A percentile compares a stretch with the other conserved stretches of the same genome.
Evolutionary conservation across 768 basidiomycete genomes (phyloP).

Genomic region (Russula sp.): DNA sequence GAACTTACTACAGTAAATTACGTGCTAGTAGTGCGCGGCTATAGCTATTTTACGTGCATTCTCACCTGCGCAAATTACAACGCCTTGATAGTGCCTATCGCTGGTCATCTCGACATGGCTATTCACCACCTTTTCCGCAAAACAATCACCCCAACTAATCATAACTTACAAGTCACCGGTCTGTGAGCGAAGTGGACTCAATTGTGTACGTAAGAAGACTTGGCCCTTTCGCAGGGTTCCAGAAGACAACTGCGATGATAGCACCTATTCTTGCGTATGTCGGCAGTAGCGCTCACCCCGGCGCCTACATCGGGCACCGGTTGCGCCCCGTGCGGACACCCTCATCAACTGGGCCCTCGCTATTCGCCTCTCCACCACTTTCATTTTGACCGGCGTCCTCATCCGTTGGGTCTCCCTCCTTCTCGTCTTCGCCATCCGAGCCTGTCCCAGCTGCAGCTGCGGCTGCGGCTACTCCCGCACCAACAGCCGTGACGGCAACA

Average conservation of each 20-base stretch:
- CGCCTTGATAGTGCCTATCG: too few species aligned
- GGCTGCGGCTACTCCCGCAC: not conserved
- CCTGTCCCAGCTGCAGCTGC: not conserved
- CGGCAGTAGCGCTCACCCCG: not conserved
- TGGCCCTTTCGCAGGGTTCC: not conserved
- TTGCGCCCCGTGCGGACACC: too few species aligned
- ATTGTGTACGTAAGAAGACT: too few species aligned
- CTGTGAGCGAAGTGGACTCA: too few species aligned
- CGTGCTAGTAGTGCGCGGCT: too few species aligned
- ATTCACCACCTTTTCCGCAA: too few species aligned
- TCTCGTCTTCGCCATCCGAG: not conserved
- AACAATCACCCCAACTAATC: too few species aligned
- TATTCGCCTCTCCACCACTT: not conserved
- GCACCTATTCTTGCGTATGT: not conserved
- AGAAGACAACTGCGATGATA: not conserved
- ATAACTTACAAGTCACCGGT: too few species aligned
- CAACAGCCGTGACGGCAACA: not conserved
- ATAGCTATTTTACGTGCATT: too few species aligned
- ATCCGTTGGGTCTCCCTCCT: not conserved
- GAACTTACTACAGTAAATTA: too few species aligned
- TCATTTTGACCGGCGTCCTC: not conserved
- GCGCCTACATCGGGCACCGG: not conserved
- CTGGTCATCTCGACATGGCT: too few species aligned
- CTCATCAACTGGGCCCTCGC: not conserved
- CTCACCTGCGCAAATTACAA: too few species aligned